Base-by-base conservation (phyloP, 2,329 filamentous ascomycete species). In the Fonsecaea nubica region DNA sequence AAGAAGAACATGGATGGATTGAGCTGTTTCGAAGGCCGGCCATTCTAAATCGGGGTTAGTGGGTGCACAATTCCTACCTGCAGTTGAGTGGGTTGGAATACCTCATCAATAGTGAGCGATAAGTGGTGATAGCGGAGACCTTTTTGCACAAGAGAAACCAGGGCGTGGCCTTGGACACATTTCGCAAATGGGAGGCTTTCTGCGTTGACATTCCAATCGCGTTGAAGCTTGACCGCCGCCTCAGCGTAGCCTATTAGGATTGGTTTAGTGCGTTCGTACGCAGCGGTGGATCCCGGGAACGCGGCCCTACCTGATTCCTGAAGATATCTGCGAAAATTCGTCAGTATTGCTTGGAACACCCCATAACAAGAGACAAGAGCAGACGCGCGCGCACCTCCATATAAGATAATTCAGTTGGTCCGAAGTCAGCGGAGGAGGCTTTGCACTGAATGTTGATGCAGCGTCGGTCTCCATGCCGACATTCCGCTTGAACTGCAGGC, bases 381-480 rank as follows among this genome's bases (percentile, higher is more conserved):
- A 40, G 33, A 50, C n/a, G 62, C 15, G 78, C 82, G 64, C 84
- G 25, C 25, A 89, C 83, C 87, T 87, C 84, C 87, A 88, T 77
- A 90, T 87, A 75, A 90, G 80, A 79, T 89, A 89, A 80, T 90
- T 90, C 76, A 90, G 83, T 76, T 89, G 86, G 80, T 89, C 84
- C 71, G 83, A 85, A 73, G 80, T 84, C 69, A 87, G 79, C 61
- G 70, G 69, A 56, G 72, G 71, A 33, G 72, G 71, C 65, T 68
- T 72, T 63, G 81, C 74, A 78, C 80, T 69, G 65, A 70, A 67
- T 18, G 68, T 69, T 45, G 70, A 66, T 62, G 69, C 53, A 66
- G 66, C 70, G 56, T 72, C 71, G 66, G 67, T 52, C 58, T 73
- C 71, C 71, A 73, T 73, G 62, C 66, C 70, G 69, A 73, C 71